These are phyloP conservation scores for Blastobotrys serpentis DNA, from an alignment of 1,139 yeast species.

Conservation along the genomic window DNA sequence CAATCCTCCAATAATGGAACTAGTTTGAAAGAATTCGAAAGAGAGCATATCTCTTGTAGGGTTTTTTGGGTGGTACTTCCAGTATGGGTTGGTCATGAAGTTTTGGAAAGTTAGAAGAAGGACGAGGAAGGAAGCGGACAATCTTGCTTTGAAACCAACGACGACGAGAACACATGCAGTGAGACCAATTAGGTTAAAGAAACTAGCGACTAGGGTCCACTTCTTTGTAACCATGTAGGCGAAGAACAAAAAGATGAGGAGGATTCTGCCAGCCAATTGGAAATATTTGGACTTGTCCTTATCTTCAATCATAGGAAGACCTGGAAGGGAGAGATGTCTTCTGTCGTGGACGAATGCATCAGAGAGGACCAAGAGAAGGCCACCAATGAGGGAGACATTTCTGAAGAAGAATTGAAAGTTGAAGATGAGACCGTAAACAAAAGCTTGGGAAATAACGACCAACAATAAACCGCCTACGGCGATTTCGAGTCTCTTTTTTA, in stretches of 20 bases:
- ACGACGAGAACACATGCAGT: conserved; percentile 75
- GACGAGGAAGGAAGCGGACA: conserved; percentile 80
- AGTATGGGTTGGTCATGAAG: conserved; percentile 79
- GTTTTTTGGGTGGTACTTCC: conserved; percentile 70
- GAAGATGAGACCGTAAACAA: conserved; percentile 83
- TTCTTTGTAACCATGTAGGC: conserved; percentile 80
- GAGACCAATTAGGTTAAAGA: conserved; percentile 70
- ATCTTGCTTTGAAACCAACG: conserved; percentile 89
- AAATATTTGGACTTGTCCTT: conserved; percentile 83
- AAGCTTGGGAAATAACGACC: conserved; percentile 81
- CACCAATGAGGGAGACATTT: conserved; percentile 90
- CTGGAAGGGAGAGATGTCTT: conserved; percentile 75
- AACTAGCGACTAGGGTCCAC: conserved; percentile 65
- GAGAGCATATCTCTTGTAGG: conserved; percentile 86
- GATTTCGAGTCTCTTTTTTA: conserved; percentile 65
- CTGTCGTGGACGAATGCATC: conserved; percentile 85
- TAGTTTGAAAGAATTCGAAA: conserved; percentile 92
- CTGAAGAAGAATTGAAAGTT: conserved; percentile 81
- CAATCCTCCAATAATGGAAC: conserved; percentile 93
- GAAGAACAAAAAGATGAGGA: conserved; percentile 79
- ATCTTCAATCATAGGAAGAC: conserved; percentile 82
- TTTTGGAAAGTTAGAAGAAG: conserved; percentile 74
- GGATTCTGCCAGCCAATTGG: conserved; percentile 82
- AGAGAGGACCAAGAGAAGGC: conserved; percentile 81
- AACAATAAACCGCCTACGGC: conserved; percentile 71